Conservation (phyloP, 2,329 filamentous ascomycete species). For the Claviceps spartinae region DNA sequence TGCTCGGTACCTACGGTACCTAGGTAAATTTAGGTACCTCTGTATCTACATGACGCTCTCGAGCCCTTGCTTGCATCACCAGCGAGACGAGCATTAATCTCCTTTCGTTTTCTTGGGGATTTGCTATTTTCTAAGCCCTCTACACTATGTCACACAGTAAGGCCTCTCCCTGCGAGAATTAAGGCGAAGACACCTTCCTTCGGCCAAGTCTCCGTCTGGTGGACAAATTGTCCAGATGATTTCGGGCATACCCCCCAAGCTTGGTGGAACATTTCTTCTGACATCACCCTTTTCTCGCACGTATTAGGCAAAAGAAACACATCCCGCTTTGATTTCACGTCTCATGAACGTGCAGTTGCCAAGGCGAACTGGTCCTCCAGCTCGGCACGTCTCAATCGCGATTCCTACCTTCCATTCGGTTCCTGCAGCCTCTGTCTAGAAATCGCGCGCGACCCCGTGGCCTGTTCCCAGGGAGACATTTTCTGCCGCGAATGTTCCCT, state of each 20-base stretch:
- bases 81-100: neutral
- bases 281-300: neutral
- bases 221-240: neutral
- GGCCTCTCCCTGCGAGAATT: slow-evolving; percentile 4
- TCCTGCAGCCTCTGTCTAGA: slow-evolving; percentile 81
- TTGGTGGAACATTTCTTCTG: neutral
- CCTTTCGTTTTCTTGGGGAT: neutral
- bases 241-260: neutral
- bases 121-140: no score
- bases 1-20: neutral
- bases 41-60: neutral
- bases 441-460: slow-evolving; percentile 66
- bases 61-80: neutral
- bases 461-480: slow-evolving; percentile 72
- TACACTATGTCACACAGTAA: slow-evolving; percentile 37
- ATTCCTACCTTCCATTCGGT: slow-evolving; percentile 85
- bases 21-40: no score
- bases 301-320: slow-evolving; percentile 68
- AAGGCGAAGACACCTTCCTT: neutral
- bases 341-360: slow-evolving; percentile 73
- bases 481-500: slow-evolving; percentile 95
- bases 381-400: slow-evolving; percentile 71
- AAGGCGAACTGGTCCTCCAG: slow-evolving; percentile 71
- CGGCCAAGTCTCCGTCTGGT: neutral
- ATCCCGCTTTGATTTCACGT: slow-evolving; percentile 83